Conservation (phyloP, 2,329 filamentous ascomycete species). For the Epichloe brachyelytri region DNA sequence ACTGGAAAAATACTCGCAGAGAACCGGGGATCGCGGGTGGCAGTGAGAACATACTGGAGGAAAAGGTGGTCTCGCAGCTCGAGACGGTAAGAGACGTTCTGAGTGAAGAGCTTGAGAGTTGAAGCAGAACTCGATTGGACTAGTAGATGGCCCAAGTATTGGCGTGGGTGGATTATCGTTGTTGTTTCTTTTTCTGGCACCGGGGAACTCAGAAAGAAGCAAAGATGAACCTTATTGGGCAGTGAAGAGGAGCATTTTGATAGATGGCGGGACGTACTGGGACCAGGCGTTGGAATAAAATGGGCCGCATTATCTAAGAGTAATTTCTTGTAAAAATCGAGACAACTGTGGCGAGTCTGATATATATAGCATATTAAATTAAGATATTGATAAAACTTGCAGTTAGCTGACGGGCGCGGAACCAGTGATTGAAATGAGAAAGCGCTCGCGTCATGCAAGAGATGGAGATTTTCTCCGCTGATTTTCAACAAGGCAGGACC, state of each 20-base stretch:
- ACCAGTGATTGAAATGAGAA: not conserved
- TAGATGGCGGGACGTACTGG: constrained; percentile 2
- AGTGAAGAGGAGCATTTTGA: constrained; percentile 2
- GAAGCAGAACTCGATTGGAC: not conserved
- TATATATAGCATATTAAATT: no score
- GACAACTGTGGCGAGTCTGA: no score
- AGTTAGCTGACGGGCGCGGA: no score
- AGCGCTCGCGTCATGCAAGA: not conserved
- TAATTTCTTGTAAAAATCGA: not conserved
- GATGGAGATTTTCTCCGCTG: not conserved
- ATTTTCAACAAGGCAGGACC: not conserved
- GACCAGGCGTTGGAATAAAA: constrained; percentile 9
- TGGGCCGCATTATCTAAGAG: not conserved
- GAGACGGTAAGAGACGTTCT: constrained; percentile 45
- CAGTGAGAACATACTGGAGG: constrained; percentile 56
- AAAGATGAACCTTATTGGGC: not conserved
- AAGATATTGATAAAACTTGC: no score
- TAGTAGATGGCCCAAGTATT: not conserved
- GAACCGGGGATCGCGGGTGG: constrained; percentile 21
- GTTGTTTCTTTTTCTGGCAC: not conserved
- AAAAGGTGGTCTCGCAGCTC: constrained; percentile 60
- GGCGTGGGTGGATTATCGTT: not conserved
- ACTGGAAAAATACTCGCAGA: constrained; percentile 37
- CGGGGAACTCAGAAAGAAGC: not conserved
- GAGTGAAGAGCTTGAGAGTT: constrained; percentile 34